Conservation (phyloP, 495 filamentous ascomycete genomes). For the Massariosphaeria phaeospora region DNA sequence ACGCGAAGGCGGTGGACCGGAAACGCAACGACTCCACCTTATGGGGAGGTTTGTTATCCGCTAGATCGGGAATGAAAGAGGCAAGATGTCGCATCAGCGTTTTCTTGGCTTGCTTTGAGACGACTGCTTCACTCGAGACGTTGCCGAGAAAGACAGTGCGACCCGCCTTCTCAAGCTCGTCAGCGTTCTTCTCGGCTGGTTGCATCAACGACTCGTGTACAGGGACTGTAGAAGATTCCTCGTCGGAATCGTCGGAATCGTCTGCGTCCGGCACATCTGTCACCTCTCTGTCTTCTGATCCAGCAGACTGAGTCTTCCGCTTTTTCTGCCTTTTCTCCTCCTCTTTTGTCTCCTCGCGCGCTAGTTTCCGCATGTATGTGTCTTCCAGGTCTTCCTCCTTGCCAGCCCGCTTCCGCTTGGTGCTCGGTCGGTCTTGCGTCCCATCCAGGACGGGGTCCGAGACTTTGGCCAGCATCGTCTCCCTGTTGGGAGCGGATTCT, state of each 20-base stretch:
- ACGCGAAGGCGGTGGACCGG: slow-evolving; percentile 79
- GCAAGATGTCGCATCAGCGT: slow-evolving; percentile 62
- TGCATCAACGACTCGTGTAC: slow-evolving; percentile 57
- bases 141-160: slow-evolving; percentile 94
- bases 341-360: slow-evolving; percentile 52
- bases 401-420: slow-evolving; percentile 70
- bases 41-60: slow-evolving; percentile 45
- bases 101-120: slow-evolving; percentile 73
- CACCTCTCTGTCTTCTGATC: slow-evolving; percentile 36
- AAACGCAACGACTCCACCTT: slow-evolving; percentile 88
- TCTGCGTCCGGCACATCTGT: too few species aligned
- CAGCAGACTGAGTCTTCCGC: slow-evolving; percentile 45
- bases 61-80: slow-evolving; percentile 50
- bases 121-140: slow-evolving; percentile 74
- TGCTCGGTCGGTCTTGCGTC: slow-evolving; percentile 9
- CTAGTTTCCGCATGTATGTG: slow-evolving; percentile 71
- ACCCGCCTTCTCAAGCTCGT: slow-evolving; percentile 75
- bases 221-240: slow-evolving; percentile 39
- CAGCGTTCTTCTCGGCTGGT: slow-evolving; percentile 39
- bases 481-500: not conserved
- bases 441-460: slow-evolving; percentile 12
- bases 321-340: slow-evolving; percentile 38
- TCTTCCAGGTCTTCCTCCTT: slow-evolving; percentile 74
- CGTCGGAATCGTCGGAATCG: slow-evolving; percentile 38
- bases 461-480: slow-evolving; percentile 16